Evolutionary conservation across 2,329 filamentous ascomycete species (phyloP).

Genomic region (Penicillium sp.): DNA sequence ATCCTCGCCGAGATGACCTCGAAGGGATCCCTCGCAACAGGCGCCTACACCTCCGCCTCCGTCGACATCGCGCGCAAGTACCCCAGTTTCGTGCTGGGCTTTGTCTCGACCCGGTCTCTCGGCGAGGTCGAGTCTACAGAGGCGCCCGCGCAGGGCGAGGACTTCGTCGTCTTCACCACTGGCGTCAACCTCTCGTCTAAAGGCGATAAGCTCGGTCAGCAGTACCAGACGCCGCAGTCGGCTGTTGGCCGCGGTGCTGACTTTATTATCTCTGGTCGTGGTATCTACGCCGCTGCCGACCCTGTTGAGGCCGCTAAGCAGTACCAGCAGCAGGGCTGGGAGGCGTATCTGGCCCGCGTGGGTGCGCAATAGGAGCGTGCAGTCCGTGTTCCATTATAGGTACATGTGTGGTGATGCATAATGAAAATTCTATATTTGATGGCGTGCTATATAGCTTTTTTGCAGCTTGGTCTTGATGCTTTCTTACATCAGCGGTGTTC

Average conservation of each 20-base stretch:
- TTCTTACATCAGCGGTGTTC: background rate
- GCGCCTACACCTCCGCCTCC: conserved; percentile 44
- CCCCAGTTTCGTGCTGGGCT: conserved; percentile 45
- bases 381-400: background rate
- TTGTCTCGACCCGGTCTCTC: conserved; percentile 45
- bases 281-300: conserved; percentile 47
- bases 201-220: conserved; percentile 48
- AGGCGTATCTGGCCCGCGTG: conserved; percentile 43
- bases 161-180: conserved; percentile 50
- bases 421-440: conserved; percentile 1
- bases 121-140: conserved; percentile 34
- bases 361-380: conserved; percentile 20
- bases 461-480: background rate
- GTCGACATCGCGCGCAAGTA: conserved; percentile 49
- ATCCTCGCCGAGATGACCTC: conserved; percentile 52
- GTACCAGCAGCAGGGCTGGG: conserved; percentile 48
- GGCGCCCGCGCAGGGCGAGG: conserved; percentile 35
- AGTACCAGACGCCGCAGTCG: conserved; percentile 48
- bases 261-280: conserved; percentile 49
- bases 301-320: conserved; percentile 44
- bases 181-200: conserved; percentile 48
- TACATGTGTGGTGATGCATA: conserved; percentile 2
- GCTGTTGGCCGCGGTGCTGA: conserved; percentile 47
- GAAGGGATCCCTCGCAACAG: conserved; percentile 48
- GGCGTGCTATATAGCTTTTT: background rate